Evolutionary conservation across 2,329 filamentous ascomycete species (phyloP).

Genomic region (Domatiomyces catenatus): DNA sequence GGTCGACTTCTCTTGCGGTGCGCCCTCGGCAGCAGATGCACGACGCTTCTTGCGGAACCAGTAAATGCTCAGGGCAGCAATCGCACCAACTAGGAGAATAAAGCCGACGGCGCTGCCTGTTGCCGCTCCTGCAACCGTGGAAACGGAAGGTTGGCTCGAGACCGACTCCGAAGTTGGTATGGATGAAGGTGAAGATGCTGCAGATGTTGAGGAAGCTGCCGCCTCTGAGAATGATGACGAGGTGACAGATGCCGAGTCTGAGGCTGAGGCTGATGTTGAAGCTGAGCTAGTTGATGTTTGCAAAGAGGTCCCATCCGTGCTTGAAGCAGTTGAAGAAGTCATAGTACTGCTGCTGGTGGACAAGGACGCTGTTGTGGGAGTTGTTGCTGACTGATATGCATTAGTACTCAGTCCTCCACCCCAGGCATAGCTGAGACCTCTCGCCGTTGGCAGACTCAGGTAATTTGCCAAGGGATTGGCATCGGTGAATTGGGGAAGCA

Average conservation of each 20-base stretch:
- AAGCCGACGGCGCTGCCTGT: not conserved
- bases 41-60: not conserved
- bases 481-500: slow-evolving; percentile 9
- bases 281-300: not conserved
- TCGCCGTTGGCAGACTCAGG: slow-evolving; percentile 8
- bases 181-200: slow-evolving; percentile 3
- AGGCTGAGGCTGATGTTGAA: not conserved
- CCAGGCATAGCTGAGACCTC: slow-evolving; percentile 8
- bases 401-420: slow-evolving; percentile 1
- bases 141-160: not conserved
- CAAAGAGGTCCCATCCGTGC: not conserved
- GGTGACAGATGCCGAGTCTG: not conserved
- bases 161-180: slow-evolving; percentile 2
- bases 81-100: not conserved
- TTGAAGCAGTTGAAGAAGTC: not conserved
- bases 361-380: not conserved
- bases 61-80: not conserved
- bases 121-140: not conserved
- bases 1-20: not conserved
- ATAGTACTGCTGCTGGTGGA: not conserved
- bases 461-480: slow-evolving; percentile 6
- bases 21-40: slow-evolving; percentile 1
- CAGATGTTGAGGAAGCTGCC: not conserved
- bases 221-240: not conserved
- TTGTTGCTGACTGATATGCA: not conserved